Evolutionary conservation across 768 basidiomycete species (phyloP), one percentile per base, ranked within the genome.

Genomic region (Leccinellum albellum): DNA sequence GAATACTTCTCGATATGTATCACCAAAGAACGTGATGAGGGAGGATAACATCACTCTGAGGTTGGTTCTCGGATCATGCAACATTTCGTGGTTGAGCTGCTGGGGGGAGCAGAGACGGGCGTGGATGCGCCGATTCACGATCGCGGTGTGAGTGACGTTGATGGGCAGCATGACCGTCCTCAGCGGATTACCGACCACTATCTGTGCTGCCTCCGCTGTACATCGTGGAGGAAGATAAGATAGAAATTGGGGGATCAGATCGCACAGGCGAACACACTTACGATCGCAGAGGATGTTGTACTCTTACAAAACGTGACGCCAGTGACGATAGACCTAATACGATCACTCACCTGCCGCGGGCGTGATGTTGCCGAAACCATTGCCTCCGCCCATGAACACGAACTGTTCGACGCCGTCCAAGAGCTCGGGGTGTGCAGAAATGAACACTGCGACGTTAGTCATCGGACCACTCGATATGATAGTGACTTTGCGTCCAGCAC

Each of bases 301-400:
- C 68, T 92, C 91, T 84, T 62, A 24, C 17, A 37, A 77, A 60
- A 23, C 10, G 35, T 37, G 7, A 50, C 15, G 54, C 35, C 40
- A 37, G 7, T 20, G 21, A 50, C 54, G 49, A 15, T 15, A 28
- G 31, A 17, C 12, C 35, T 37, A 9, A 20, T 21, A 15, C 24
- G 4, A 13, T 56, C 3, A 58, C 73, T 46, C 55, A 84, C 85
- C 84, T 64, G 90, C 91, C 12, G 84, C 86, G 14, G 91, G 76
- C 8, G 88, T 86, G 31, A 87, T 77, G 65, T 94, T 95, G 0
- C 93, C 92, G 23, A 90, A 66, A 9, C 92, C 92, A 28, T 91
- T 85, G 3, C 85, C 91, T n/a, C 93, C 93, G 12, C 93, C 93
- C 93, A 96, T 95, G 65, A 92, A 79, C 14, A 83, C 79, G 44